Base-by-base conservation (phyloP, 1,139 yeast genomes). In the Meyerozyma smithsonii region DNA sequence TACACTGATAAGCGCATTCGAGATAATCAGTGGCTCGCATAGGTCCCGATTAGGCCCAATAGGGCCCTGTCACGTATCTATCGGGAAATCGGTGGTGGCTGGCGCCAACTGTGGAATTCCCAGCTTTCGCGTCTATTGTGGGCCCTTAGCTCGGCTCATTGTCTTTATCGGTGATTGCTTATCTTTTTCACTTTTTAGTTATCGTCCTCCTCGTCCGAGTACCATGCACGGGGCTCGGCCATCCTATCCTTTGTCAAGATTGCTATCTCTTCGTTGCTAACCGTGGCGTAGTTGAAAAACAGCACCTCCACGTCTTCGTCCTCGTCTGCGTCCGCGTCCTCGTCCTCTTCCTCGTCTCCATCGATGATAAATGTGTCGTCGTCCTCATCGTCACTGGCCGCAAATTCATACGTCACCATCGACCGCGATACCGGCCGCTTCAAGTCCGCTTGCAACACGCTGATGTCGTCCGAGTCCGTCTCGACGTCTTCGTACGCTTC, bases 341-440 rank as follows among this genome's bases (percentile, higher is more conserved):
- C n/a, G n/a, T n/a, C n/a, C n/a, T n/a, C n/a, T n/a, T n/a, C n/a
- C n/a, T n/a, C n/a, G 14, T 38, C 41, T 6, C 40, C 49, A 8
- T 42, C 56, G 19, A 59, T 56, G 12, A 58, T 34, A 42, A 50
- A 59, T 10, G 65, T 59, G 39, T 55, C 60, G 40, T 58, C 61
- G 19, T 57, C 62, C 19, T 58, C 61, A 23, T 59, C 62, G 5
- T 52, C 47, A n/a, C 21, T 17, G n/a, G 49, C 49, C 17, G 39
- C 54, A 38, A 48, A 49, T 28, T 47, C 51, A 37, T 46, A 50
- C 5, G 46, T 39, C 4, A 43, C 20, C 19, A 23, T 23, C 33
- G 15, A 40, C 39, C n/a, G 42, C 36, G 28, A 32, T 30, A 32
- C 37, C 32, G 26, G 25, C 36, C 32, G 42, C 2, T 39, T 36